phyloP scores from a whole-genome alignment of 164 flowering plant species.

The Stephania cephalantha region DNA sequence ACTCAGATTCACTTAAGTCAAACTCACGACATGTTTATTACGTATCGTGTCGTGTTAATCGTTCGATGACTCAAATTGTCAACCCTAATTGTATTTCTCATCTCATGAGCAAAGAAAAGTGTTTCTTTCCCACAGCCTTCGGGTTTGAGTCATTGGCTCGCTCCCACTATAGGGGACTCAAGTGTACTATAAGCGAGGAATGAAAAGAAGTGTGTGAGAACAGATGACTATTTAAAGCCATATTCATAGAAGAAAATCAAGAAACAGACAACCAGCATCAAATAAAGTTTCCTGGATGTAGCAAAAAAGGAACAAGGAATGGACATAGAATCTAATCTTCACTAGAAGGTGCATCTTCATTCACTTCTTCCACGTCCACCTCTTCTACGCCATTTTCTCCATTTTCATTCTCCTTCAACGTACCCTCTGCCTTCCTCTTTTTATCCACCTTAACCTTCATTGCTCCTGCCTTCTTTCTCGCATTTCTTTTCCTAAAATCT shows the following conservation, averaged over 20 bases:
- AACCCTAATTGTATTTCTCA: too few species aligned
- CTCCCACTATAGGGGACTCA: too few species aligned
- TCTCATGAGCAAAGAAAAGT: too few species aligned
- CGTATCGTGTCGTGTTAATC: too few species aligned
- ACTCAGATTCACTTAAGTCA: too few species aligned
- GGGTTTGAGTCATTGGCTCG: too few species aligned
- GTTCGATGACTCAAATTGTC: too few species aligned
- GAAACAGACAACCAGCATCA: background rate
- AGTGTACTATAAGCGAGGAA: too few species aligned
- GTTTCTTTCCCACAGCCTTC: too few species aligned
- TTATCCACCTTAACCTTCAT: constrained; percentile 35
- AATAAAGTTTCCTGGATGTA: background rate
- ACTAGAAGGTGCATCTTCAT: constrained; percentile 9
- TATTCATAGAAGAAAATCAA: background rate
- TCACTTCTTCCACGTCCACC: constrained; percentile 11
- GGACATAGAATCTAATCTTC: background rate
- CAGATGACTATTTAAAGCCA: background rate
- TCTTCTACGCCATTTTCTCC: constrained; percentile 17
- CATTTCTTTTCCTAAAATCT: constrained; percentile 49
- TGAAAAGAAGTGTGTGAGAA: too few species aligned
- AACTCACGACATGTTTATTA: too few species aligned
- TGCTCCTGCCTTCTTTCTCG: constrained; percentile 42
- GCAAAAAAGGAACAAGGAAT: background rate
- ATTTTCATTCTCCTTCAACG: constrained; percentile 18
- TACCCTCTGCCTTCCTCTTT: constrained; percentile 34